Conservation (phyloP, 768 basidiomycete species). For the Termitomyces sp. region DNA sequence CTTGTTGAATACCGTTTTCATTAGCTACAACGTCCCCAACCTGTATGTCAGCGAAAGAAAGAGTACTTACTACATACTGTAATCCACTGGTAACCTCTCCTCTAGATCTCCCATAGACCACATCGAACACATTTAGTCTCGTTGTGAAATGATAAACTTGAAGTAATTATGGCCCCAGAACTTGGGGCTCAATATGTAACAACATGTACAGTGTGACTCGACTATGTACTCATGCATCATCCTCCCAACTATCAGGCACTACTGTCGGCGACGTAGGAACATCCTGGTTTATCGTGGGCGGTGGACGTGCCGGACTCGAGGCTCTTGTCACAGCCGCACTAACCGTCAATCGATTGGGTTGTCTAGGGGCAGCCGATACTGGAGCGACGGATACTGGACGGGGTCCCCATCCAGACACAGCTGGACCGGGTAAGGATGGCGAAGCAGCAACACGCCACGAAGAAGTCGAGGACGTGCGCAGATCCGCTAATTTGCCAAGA, state of each 20-base stretch:
- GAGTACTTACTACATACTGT: too few relatives aligned
- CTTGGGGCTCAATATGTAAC: too few relatives aligned
- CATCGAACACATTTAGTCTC: too few relatives aligned
- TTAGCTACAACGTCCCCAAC: too few relatives aligned
- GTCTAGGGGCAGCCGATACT: neutral
- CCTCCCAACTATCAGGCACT: conserved; percentile 34
- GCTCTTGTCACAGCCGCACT: conserved; percentile 6
- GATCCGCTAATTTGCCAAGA: conserved; percentile 60
- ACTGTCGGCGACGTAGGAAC: conserved; percentile 11
- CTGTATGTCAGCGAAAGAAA: too few relatives aligned
- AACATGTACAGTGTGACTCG: neutral
- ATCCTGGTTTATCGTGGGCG: neutral
- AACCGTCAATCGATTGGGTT: neutral
- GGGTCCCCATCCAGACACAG: conserved; percentile 5
- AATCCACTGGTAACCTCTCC: too few relatives aligned
- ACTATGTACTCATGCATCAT: conserved; percentile 22
- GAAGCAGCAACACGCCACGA: conserved; percentile 20
- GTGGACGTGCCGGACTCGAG: conserved; percentile 10
- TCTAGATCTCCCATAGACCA: too few relatives aligned
- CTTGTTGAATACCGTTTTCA: too few relatives aligned
- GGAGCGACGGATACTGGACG: conserved; percentile 1
- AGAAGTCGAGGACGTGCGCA: conserved; percentile 30
- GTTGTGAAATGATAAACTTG: too few relatives aligned
- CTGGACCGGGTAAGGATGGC: conserved; percentile 7
- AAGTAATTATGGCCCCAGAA: too few relatives aligned